Evolutionary conservation across 2,329 filamentous ascomycete species (phyloP).

Genomic region (Pseudocercospora ulei): DNA sequence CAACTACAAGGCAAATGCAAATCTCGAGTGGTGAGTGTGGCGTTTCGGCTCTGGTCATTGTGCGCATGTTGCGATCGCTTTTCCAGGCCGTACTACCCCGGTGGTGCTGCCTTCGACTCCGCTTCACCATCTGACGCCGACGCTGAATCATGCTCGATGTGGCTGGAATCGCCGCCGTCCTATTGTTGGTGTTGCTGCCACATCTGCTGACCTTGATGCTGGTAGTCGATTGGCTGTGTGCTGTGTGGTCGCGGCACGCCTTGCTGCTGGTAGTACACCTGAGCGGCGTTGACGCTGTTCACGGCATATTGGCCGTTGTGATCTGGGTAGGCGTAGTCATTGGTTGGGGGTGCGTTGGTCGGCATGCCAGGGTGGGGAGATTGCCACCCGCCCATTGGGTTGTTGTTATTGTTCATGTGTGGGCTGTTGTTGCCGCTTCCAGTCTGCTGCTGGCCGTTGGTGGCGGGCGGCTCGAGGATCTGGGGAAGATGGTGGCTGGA

Average conservation of each 20-base stretch:
- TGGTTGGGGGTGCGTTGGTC: slow-evolving; percentile 54
- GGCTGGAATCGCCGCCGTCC: slow-evolving; percentile 9
- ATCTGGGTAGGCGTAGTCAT: slow-evolving; percentile 67
- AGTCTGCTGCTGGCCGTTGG: slow-evolving; percentile 63
- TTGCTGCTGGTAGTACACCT: slow-evolving; percentile 62
- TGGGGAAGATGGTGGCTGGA: slow-evolving; percentile 61
- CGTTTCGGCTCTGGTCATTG: background rate
- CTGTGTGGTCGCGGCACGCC: slow-evolving; percentile 62
- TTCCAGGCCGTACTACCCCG: background rate
- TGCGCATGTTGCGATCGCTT: no score
- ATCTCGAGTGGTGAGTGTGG: slow-evolving; percentile 3
- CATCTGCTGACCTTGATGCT: slow-evolving; percentile 50
- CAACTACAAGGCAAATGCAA: slow-evolving; percentile 22
- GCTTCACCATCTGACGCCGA: background rate
- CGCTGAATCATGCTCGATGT: slow-evolving; percentile 1
- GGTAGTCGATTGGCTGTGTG: slow-evolving; percentile 54
- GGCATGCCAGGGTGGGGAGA: slow-evolving; percentile 69
- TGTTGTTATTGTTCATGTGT: slow-evolving; percentile 62
- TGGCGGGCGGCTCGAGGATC: slow-evolving; percentile 71
- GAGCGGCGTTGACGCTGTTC: slow-evolving; percentile 51
- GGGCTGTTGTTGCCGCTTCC: slow-evolving; percentile 73
- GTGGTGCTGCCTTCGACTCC: background rate
- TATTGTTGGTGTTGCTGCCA: slow-evolving; percentile 41
- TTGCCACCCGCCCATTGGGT: slow-evolving; percentile 64
- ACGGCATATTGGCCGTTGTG: slow-evolving; percentile 32